Evolutionary conservation across 306 rosid genomes (phyloP).

Genomic region (Ormosia semicastrata): DNA sequence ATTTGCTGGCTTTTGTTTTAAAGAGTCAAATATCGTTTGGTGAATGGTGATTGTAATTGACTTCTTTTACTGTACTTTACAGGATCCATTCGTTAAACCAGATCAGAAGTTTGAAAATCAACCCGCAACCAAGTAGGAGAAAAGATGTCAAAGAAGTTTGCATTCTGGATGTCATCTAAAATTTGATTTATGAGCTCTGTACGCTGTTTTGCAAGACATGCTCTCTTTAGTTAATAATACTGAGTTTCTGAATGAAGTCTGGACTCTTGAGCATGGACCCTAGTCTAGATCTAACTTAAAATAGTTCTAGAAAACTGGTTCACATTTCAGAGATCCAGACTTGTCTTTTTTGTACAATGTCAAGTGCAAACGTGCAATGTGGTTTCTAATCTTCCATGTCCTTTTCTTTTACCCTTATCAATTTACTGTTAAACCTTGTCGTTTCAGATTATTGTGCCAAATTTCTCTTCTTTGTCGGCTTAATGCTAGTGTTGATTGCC

Average conservation of each 20-base stretch:
- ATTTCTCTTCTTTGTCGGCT: neutral
- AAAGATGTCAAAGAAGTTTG: constrained; percentile 20
- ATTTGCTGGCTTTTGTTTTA: neutral
- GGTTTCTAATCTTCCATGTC: constrained; percentile 2
- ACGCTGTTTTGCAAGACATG: constrained; percentile 26
- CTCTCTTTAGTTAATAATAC: constrained; percentile 35
- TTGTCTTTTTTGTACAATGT: constrained; percentile 24
- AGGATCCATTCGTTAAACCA: constrained; percentile 67
- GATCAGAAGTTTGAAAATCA: constrained; percentile 37
- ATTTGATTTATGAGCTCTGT: constrained; percentile 19
- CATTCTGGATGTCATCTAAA: constrained; percentile 13
- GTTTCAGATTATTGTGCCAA: neutral
- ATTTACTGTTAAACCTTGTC: neutral
- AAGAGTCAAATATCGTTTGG: neutral
- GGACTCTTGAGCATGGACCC: neutral
- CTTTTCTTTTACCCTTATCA: neutral
- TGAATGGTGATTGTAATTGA: constrained; percentile 2
- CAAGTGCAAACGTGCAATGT: constrained; percentile 20
- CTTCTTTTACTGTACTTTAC: constrained; percentile 17
- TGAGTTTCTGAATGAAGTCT: constrained; percentile 22
- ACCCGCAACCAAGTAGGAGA: constrained; percentile 42
- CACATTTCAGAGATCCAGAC: constrained; percentile 15
- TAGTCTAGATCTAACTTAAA: neutral
- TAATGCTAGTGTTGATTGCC: neutral
- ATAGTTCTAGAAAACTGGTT: constrained; percentile 10